Evolutionary conservation across 345 rosid species (phyloP).

Genomic region (Euphorbia lathyris): DNA sequence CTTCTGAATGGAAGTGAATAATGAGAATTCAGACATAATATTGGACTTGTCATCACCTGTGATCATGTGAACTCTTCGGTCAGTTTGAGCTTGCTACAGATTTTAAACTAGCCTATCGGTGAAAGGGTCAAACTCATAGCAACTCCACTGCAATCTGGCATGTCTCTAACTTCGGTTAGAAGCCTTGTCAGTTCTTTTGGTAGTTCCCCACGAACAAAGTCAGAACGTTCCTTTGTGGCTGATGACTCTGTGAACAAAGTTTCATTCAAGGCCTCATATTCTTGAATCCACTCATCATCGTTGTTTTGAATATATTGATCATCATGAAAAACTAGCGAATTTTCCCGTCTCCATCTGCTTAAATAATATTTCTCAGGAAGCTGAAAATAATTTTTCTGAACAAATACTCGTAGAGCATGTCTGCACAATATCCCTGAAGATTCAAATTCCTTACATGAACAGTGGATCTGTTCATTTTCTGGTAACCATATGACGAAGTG

Average conservation of each 20-base stretch:
- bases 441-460: constrained; percentile 94
- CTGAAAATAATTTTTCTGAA: constrained; percentile 68
- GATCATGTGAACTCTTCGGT: background rate
- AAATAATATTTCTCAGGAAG: constrained; percentile 80
- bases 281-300: constrained; percentile 52
- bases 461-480: constrained; percentile 71
- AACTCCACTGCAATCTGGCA: constrained; percentile 26
- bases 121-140: constrained; percentile 4
- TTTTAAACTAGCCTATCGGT: background rate
- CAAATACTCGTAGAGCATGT: constrained; percentile 68
- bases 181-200: constrained; percentile 28
- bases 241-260: constrained; percentile 66
- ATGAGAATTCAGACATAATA: background rate
- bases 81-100: background rate
- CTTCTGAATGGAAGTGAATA: background rate
- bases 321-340: constrained; percentile 37
- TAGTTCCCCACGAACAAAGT: constrained; percentile 57
- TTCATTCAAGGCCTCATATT: constrained; percentile 59
- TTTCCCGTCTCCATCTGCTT: constrained; percentile 66
- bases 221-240: constrained; percentile 52
- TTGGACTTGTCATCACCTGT: background rate
- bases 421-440: constrained; percentile 76
- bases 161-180: constrained; percentile 52
- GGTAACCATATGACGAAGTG: constrained; percentile 65
- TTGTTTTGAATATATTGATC: constrained; percentile 41